Base-by-base conservation (phyloP, 768 basidiomycete genomes). In the Tulasnella sp. region DNA sequence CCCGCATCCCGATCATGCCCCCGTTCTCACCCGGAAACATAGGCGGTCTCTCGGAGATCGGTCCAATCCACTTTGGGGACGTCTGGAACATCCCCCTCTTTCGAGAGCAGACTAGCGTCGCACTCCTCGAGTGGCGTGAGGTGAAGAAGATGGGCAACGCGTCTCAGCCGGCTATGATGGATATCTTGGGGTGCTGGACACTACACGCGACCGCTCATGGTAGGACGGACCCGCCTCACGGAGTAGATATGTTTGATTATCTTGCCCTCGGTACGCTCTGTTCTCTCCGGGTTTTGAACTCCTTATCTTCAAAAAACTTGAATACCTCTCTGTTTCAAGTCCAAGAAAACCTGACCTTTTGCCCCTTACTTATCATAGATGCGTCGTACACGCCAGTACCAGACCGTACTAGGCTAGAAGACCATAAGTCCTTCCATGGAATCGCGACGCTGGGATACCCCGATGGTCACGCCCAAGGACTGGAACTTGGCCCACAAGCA, bases 111-210 rank as follows among this genome's bases (percentile, higher is more conserved):
- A 17, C 55, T 17, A 31, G 22, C 2, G 19, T 29, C 9, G 22
- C 41, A 3, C 43, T 61, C 15, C 4, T 61, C 27, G 60, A 61
- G 55, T 61, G 60, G 60, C 30, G 21, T 3, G 44, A 61, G 19
- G n/a, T 61, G 43, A 61, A 61, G 34, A 30, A 44, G 17, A 24
- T n/a, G 30, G 27, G 21, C 24, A 38, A 29, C 50, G 27, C 17
- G 7, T 17, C 34, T 10, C 25, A 42, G 11, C 34, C 15, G 7
- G 34, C 34, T 7, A 15, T 7, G 34, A 38, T 38, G 34, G 59
- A 60, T 44, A 7, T 15, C 5, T 17, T 53, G 5, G 59, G 56
- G 4, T 58, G 56, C 21, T 58, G 56, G 56, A 48, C 24, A 17
- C 9, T 9, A 15, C 48, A 45, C 27, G 19, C n/a, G 29, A 25